Base-by-base conservation (phyloP, 164 flowering plant species). In the Protea cynaroides region DNA sequence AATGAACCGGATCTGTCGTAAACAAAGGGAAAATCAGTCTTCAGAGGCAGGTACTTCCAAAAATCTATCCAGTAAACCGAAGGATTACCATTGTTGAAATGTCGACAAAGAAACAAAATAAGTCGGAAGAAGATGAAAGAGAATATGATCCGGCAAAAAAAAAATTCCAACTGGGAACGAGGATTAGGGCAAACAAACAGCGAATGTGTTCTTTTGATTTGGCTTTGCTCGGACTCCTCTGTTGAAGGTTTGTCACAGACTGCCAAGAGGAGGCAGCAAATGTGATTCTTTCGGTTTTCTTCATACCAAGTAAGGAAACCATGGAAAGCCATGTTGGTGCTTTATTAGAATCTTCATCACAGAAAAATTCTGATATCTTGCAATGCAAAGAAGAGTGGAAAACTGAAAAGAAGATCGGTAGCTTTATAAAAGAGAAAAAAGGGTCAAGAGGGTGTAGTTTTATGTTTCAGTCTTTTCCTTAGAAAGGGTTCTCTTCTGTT, bases 1-100 rank as follows among this genome's bases (percentile, higher is more conserved):
- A 69, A 94, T 89, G 75, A 94, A 89, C 13, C 96, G 88, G 89
- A 94, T 94, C 96, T 90, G 85, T 82, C 65, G 69, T 67, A 55
- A 19, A 24, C 59, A 29, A 29, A 5, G 34, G n/a, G 56, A 29
- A 6, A 34, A 60, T 47, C 34, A 37, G 40, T 17, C 57, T 61
- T 24, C 50, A 59, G 25, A 38, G n/a, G 43, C 66, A 14, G 9
- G 17, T 14, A 21, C 12, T 46, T 46, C 53, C 25, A 14, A 19
- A 10, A 59, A 59, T 61, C 34, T 24, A 36, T 23, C 36, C 5
- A 5, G 12, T 46, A 29, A 17, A 19, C 29, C 12, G 7, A 44
- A 44, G 21, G 17, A 50, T 62, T 62, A 62, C 65, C 65, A 62
- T 62, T 62, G 22, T 29, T 50, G 50, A 59, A 49, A 29, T 49